Evolutionary conservation across 1,139 yeast genomes (phyloP), one percentile per base, ranked within the genome.

Genomic region (Saccharomyces hybrid): DNA sequence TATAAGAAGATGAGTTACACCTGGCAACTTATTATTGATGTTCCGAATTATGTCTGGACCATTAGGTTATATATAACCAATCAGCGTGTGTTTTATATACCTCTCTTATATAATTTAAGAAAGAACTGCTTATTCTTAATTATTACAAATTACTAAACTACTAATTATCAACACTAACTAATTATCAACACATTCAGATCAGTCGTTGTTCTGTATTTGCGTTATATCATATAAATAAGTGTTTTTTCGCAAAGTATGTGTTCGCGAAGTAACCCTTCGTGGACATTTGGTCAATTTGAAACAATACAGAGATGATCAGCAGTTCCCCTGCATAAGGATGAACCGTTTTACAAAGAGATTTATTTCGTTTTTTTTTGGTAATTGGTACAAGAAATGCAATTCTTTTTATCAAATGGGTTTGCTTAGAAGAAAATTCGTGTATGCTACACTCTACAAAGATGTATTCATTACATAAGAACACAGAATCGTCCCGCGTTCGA

Each of bases 301-400:
- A 85, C 88, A 85, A 85, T 85, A 86, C 93, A 86, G 91, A 86
- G 93, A 86, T 84, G 90, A 85, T 86, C 86, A 85, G 91, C 91
- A 86, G 87, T 86, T 88, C 88, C 90, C 91, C 88, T 86, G 91
- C 91, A 86, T 85, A 85, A 85, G 88, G 91, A 85, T 85, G 91
- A 85, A 89, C 86, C 90, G 90, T 88, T 84, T 81, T 84, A 84
- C 90, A 84, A 84, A 84, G 89, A 84, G 90, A 84, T 84, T 84
- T 84, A 81, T 73, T 78, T 74, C 77, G 81, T 83, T 83, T 84
- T 84, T 84, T 76, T 66, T 59, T 53, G 38, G 34, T 34, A 49
- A 27, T 46, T 14, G 21, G 7, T 14, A 14, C 5, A 6, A 8
- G 42, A 9, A 34, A 2, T 14, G 21, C 9, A 16, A 3, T 11